Percentiles rank a stretch among this genome's conserved stretches.
Evolutionary conservation across 2,329 filamentous ascomycete species (phyloP).

Genomic region (Botrytis porri): DNA sequence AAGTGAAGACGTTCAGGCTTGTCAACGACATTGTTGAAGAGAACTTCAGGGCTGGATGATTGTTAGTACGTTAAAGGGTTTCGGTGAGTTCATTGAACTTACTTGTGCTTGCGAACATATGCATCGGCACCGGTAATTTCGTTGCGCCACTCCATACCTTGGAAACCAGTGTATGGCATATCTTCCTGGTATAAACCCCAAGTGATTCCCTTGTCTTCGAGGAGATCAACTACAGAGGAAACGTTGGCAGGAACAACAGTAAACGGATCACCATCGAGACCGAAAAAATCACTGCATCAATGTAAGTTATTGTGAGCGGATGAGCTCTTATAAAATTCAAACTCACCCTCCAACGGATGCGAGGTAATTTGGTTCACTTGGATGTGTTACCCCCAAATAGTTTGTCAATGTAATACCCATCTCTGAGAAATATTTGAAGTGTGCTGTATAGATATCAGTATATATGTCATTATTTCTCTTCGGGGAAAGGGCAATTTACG

Average conservation of each 20-base stretch:
- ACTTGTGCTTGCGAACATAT: constrained; percentile 83
- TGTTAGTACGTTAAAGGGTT: background rate
- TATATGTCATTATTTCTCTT: constrained; percentile 26
- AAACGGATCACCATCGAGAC: constrained; percentile 67
- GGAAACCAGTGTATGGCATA: constrained; percentile 71
- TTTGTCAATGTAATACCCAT: constrained; percentile 61
- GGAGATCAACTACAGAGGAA: constrained; percentile 65
- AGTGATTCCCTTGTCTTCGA: constrained; percentile 61
- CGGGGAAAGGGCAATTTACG: constrained; percentile 44
- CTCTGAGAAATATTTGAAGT: constrained; percentile 54
- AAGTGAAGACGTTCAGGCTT: constrained; percentile 58
- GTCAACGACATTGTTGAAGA: constrained; percentile 63
- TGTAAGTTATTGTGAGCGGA: background rate
- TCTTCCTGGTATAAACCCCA: constrained; percentile 78
- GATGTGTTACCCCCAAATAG: constrained; percentile 64
- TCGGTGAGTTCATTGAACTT: constrained; percentile 29
- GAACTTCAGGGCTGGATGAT: constrained; percentile 47
- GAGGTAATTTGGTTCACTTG: constrained; percentile 74
- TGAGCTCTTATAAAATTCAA: background rate
- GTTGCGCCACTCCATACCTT: constrained; percentile 63
- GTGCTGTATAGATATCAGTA: constrained; percentile 42
- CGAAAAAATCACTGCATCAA: constrained; percentile 53
- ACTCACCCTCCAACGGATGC: constrained; percentile 56
- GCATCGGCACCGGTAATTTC: constrained; percentile 63
- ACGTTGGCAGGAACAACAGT: constrained; percentile 57